A percentile compares a stretch with the other conserved stretches of the same genome.
Conservation (phyloP, 257 asterid genomes). For the Plantago major region DNA sequence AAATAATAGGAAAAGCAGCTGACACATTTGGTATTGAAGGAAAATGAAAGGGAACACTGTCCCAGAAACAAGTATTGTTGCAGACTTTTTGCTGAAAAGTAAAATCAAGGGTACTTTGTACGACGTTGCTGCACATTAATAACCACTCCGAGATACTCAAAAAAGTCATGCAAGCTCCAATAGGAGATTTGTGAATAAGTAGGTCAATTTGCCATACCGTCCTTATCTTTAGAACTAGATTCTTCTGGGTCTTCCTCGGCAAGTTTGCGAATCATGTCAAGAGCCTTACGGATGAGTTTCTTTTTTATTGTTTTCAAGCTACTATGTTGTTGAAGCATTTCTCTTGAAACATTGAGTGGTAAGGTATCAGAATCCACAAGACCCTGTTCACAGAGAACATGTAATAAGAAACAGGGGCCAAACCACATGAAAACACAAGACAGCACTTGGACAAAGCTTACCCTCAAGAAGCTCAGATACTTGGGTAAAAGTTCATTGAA, state of each 20-base stretch:
- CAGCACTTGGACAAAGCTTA: constrained; percentile 18
- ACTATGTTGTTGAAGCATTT: constrained; percentile 94
- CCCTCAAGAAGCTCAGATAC: constrained; percentile 81
- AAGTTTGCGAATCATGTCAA: constrained; percentile 88
- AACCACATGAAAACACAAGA: neutral
- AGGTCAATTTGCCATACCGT: constrained; percentile 33
- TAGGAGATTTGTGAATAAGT: neutral
- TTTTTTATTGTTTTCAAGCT: constrained; percentile 92
- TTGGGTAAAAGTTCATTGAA: constrained; percentile 86
- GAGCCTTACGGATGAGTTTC: constrained; percentile 94
- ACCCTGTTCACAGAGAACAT: constrained; percentile 48
- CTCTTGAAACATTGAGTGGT: constrained; percentile 93
- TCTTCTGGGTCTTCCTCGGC: constrained; percentile 98
- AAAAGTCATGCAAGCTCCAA: neutral
- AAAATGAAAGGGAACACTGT: too few species aligned
- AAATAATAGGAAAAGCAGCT: too few species aligned
- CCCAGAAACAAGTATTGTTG: too few species aligned
- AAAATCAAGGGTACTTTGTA: too few species aligned
- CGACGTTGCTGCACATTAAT: neutral
- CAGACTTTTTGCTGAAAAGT: too few species aligned
- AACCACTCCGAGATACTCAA: neutral
- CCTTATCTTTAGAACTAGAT: constrained; percentile 53
- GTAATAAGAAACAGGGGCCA: constrained; percentile 6
- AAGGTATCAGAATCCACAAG: constrained; percentile 95
- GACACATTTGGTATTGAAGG: neutral